Base-by-base conservation (phyloP, 106 monocot genomes). In the Dioscorea alata region DNA sequence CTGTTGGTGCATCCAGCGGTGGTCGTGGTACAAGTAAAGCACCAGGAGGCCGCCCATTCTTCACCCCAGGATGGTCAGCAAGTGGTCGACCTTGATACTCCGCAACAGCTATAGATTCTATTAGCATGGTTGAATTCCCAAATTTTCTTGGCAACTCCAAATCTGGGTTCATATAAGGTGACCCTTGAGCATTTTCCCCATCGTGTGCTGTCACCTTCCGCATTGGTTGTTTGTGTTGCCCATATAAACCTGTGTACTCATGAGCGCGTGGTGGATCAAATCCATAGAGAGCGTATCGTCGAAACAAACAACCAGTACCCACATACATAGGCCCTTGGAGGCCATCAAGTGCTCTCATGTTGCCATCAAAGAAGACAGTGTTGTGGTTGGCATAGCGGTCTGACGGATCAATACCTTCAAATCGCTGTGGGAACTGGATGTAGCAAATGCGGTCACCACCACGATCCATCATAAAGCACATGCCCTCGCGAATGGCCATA, bases 401-500 rank as follows among this genome's bases (percentile, higher is more conserved):
- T 23, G 91, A 92, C 28, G 91, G 96, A 68, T 96, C 96, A 66
- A 96, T 86, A 23, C 96, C 96, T 73, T 96, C 91, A 72, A 96
- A 96, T 18, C 96, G 51, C 62, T 96, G 96, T 4, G 96, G 91
- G 76, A 92, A 96, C 61, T 96, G 96, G 57, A 92, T 74, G 80
- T 92, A 96, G 72, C 92, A 96, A 31, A 96, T 84, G 17, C 88
- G 81, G 58, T 96, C 96, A 13, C 96, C 96, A 34, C 91, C 92
- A 13, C 91, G 84, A 69, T 96, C 96, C 84, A 96, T 86, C 96
- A 96, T 96, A 83, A 83, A 92, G 76, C 96, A 96, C 91, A 96
- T 91, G 2, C 91, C 96, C 60, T 96, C 96, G 0, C 91, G 74
- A 23, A 96, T 86, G 16, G 89, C 96, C 42, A 74, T 33, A 1